Evolutionary conservation across 192 early-diverging fungal species (phyloP), one percentile per base, ranked within the genome.

Genomic region (Dimargaris verticillata): DNA sequence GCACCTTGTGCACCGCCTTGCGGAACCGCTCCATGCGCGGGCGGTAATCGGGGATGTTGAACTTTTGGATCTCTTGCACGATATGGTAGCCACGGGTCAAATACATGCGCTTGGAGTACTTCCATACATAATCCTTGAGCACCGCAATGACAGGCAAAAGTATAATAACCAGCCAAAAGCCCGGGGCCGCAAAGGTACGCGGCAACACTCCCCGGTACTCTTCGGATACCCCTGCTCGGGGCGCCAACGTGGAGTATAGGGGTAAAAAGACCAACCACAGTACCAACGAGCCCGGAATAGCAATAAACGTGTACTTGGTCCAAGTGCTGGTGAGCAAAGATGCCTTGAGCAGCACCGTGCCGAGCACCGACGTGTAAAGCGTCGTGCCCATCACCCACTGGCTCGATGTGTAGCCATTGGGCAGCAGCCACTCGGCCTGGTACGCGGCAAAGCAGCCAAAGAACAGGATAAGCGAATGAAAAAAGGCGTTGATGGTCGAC

Each of bases 31-130:
- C 93, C 90, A 94, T 92, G 44, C 96, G 79, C 48, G 96, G 96
- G 44, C 94, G 81, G 66, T 93, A 94, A 68, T 99, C 96, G 25
- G 93, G 96, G 60, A 99, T 90, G 72, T 99, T 97, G 81, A 88
- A 91, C 73, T 95, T 96, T 72, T 97, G 89, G 62, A 99, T 99
- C 74, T 99, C 96, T 74, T 97, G 94, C 47, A 96, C 88, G 68
- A 93, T 90, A 67, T 99, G 96, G 70, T 97, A 97, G 14, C 86
- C 77, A 54, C 82, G 64, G 24, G 93, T 81, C 33, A 77, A 69
- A 68, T 87, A 89, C 73, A 88, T 88, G 44, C 92, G 82, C 66
- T 85, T 84, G 63, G 76, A 73, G 70, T 82, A 99, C 78, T 97
- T 99, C 87, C 86, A 99, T 13, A 78, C 71, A 65, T 81, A 97